phyloP scores from a whole-genome alignment of 306 rosid genomes.

The Lathyrus sativus region DNA sequence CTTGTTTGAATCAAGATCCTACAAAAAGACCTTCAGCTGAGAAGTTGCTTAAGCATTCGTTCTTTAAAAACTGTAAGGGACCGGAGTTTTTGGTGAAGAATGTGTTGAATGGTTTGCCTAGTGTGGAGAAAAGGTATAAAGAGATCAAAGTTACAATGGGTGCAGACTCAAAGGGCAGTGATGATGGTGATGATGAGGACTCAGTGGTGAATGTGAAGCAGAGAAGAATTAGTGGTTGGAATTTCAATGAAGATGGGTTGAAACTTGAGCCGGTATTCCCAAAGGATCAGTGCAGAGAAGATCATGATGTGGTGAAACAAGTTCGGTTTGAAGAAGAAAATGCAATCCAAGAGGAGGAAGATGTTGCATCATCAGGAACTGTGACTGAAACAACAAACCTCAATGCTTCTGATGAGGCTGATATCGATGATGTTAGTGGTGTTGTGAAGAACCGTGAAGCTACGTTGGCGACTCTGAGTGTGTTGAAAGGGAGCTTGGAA shows the following conservation, averaged over 20 bases:
- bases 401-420: neutral
- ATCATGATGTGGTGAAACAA: slow-evolving; percentile 27
- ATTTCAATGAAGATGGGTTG: slow-evolving; percentile 67
- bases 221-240: slow-evolving; percentile 70
- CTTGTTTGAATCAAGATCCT: slow-evolving; percentile 68
- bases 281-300: neutral
- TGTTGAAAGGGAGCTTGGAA: slow-evolving; percentile 48
- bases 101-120: slow-evolving; percentile 53
- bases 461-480: slow-evolving; percentile 35
- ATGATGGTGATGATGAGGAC: neutral
- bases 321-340: slow-evolving; percentile 43
- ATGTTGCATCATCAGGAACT: slow-evolving; percentile 1
- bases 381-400: neutral
- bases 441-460: slow-evolving; percentile 25
- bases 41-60: slow-evolving; percentile 54
- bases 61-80: slow-evolving; percentile 54
- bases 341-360: slow-evolving; percentile 12
- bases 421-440: neutral
- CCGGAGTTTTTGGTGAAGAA: slow-evolving; percentile 51
- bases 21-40: slow-evolving; percentile 57
- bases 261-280: slow-evolving; percentile 60
- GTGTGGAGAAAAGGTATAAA: slow-evolving; percentile 59
- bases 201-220: slow-evolving; percentile 16
- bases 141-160: slow-evolving; percentile 27
- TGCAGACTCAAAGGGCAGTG: neutral